A percentile compares a stretch with the other conserved stretches of the same genome.
These are phyloP conservation scores for Fusarium cyanostomum DNA, from an alignment of 2,329 filamentous ascomycete species.

Conservation along the genomic window DNA sequence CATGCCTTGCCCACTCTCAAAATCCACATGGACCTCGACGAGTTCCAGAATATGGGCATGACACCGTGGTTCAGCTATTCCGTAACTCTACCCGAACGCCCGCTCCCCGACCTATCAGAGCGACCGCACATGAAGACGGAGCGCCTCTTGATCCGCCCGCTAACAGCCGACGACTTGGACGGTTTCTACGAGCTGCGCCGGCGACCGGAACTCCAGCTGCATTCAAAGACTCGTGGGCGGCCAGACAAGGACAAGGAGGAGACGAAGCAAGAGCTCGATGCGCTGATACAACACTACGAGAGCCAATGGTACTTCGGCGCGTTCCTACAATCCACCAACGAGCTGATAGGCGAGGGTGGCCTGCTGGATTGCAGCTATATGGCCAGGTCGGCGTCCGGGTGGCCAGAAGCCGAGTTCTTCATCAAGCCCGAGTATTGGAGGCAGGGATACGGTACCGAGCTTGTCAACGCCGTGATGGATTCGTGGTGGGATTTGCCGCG, in stretches of 20 bases:
- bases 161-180: slow-evolving; percentile 23
- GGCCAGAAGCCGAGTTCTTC: slow-evolving; percentile 33
- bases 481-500: slow-evolving; percentile 33
- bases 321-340: slow-evolving; percentile 25
- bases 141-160: slow-evolving; percentile 25
- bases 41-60: slow-evolving; percentile 25
- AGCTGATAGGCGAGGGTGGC: slow-evolving; percentile 32
- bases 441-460: slow-evolving; percentile 30
- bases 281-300: slow-evolving; percentile 14
- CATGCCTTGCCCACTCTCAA: slow-evolving; percentile 14
- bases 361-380: slow-evolving; percentile 22
- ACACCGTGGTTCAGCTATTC: slow-evolving; percentile 36
- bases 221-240: slow-evolving; percentile 20
- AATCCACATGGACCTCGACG: slow-evolving; percentile 4
- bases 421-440: slow-evolving; percentile 25
- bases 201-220: slow-evolving; percentile 2
- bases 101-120: slow-evolving; percentile 19
- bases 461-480: slow-evolving; percentile 21
- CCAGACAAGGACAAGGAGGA: slow-evolving; percentile 26
- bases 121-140: slow-evolving; percentile 25
- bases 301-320: slow-evolving; percentile 31
- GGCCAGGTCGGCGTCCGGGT: slow-evolving; percentile 22
- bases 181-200: slow-evolving; percentile 27
- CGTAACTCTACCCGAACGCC: slow-evolving; percentile 26
- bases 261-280: slow-evolving; percentile 15